These are phyloP conservation scores for Fusarium nanum DNA, from an alignment of 2,329 filamentous ascomycete genomes.

Conservation along the genomic window DNA sequence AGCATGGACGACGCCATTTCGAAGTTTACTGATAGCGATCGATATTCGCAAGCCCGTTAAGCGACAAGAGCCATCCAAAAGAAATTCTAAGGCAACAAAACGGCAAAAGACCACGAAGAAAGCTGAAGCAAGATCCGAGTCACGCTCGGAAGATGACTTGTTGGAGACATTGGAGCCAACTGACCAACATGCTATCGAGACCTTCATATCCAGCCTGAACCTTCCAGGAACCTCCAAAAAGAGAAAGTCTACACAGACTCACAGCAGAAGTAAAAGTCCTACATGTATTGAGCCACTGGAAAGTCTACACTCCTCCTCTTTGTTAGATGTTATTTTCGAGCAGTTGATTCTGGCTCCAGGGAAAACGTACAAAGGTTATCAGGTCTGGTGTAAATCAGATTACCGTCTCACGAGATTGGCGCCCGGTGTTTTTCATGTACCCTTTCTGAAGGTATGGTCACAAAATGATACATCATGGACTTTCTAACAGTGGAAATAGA, in stretches of 20 bases:
- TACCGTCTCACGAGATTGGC: slow-evolving; percentile 46
- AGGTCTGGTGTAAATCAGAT: slow-evolving; percentile 23
- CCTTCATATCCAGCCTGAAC: slow-evolving; percentile 46
- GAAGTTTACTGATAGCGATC: slow-evolving; percentile 44
- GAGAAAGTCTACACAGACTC: not conserved
- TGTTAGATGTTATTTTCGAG: slow-evolving; percentile 42
- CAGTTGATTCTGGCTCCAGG: slow-evolving; percentile 45
- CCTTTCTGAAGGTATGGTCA: slow-evolving; percentile 50
- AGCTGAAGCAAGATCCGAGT: not conserved
- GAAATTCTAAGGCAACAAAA: not conserved
- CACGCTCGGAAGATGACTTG: slow-evolving; percentile 6
- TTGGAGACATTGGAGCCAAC: slow-evolving; percentile 28
- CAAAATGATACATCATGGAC: too few species aligned
- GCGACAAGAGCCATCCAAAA: not conserved
- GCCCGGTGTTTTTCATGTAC: slow-evolving; percentile 53
- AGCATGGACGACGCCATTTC: slow-evolving; percentile 46
- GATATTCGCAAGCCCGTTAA: slow-evolving; percentile 28
- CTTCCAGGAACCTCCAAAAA: not conserved
- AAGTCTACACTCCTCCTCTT: slow-evolving; percentile 6
- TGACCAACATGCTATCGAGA: slow-evolving; percentile 48
- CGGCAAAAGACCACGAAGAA: slow-evolving; percentile 21
- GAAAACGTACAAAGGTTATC: slow-evolving; percentile 40
- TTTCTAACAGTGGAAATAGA: slow-evolving; percentile 37
- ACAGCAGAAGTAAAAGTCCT: not conserved
- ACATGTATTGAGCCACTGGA: slow-evolving; percentile 7